Base-by-base conservation (phyloP, 1,284 basidiomycete genomes). In the Athelia sp. region DNA sequence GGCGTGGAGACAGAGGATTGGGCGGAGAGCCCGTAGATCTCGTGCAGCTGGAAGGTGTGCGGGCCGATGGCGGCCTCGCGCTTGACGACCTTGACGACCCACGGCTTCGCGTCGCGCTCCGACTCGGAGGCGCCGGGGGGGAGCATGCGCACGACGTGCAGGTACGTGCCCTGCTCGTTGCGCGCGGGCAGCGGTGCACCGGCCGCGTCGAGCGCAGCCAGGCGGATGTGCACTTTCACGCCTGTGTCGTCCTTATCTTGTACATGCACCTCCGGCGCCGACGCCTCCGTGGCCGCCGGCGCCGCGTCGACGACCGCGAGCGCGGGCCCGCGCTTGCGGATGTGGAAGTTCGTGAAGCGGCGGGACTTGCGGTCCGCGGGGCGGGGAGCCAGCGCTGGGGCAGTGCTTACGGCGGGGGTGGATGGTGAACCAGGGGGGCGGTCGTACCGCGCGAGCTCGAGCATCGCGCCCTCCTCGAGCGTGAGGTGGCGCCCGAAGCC, bases 1-100 rank as follows among this genome's bases (percentile, higher is more conserved):
- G 60, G 1, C 26, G 69, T 61, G 19, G 73, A 67, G 1, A 74
- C 63, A 9, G 76, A n/a, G n/a, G n/a, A 70, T 40, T 84, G 78
- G 1, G 86, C 80, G 0, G 87, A 81, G 2, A 95, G 78, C 45
- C 93, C 93, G 57, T 90, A 95, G 44, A 95, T 95, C 62, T 95
- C 92, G 63, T 94, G 92, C 22, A 95, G 74, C 46, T 93, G 86
- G 81, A 95, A 95, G 0, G 88, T 89, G 63, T 94, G 91, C 4
- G 84, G 76, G 6, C 92, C 92, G 59, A 95, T 95, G 47, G 84
- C 84, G 29, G 91, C 92, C 65, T 95, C 92, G 44, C 92, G 81
- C 60, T 92, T 88, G 49, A 93, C 84, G 35, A 95, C 92, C 61
- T 86, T 89, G 61, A 94, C 89, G 10, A 93, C 83, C 91, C 91